Base-by-base conservation (phyloP, 805 yeast species). In the Suhomyces tanzawaensis region DNA sequence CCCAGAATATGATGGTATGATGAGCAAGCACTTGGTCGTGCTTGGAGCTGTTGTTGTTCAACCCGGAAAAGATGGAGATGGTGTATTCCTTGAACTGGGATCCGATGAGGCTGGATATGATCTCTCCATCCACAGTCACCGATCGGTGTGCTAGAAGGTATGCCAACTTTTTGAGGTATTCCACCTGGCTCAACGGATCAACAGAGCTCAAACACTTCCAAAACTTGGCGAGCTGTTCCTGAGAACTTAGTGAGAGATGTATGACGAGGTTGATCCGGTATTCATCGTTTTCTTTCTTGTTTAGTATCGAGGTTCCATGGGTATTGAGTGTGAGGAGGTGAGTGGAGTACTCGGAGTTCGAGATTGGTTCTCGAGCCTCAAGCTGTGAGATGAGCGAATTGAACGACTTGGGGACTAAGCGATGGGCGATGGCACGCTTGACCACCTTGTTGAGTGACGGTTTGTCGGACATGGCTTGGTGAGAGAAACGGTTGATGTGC, bases 301-400 rank as follows among this genome's bases (percentile, higher is more conserved):
- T 16, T 11, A 29, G 22, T 17, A 22, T 29, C 19, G 21, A 7
- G 9, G 32, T 12, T 12, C 33, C 36, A 33, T 24, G 19, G 12
- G 29, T 15, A 9, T 39, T 29, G 11, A 55, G 41, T 26, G 58
- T 61, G 11, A 65, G 44, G 3, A 66, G 42, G 16, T 43, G 41
- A n/a, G 55, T 46, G 22, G 51, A 32, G 37, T 56, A 60, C 29
- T 65, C 62, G 15, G 49, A 42, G 13, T 56, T 54, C 4, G 47
- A 28, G 6, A 63, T 45, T 3, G 53, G 40, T 2, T 40, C 38
- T 14, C 40, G 42, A 12, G 48, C 42, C 19, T 55, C 52, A 19
- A 66, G 46, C 42, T 64, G 68, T 29, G 49, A 46, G 40, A 51
- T 56, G 13, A 67, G 48, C 3, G 52, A 41, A 4, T 50, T 41